phyloP scores from a whole-genome alignment of 495 filamentous ascomycete species.

The Xylaria venustula region DNA sequence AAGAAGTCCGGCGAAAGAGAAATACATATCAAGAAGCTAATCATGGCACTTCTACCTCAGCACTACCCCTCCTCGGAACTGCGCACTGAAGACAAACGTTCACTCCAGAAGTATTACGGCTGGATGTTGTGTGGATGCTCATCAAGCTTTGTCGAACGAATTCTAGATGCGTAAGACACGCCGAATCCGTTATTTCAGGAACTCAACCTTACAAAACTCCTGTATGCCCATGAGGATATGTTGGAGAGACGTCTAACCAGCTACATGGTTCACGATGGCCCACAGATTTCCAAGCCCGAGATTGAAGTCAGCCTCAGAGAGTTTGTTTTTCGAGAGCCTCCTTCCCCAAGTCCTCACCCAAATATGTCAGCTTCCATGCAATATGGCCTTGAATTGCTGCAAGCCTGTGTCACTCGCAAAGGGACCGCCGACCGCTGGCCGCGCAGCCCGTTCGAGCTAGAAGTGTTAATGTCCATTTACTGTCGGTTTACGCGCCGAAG shows the following conservation, averaged over 20 bases:
- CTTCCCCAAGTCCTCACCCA: constrained; percentile 2
- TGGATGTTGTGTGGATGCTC: constrained; percentile 21
- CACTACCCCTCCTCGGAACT: constrained; percentile 19
- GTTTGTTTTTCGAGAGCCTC: constrained; percentile 10
- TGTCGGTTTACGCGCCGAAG: constrained; percentile 6
- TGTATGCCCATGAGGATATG: constrained; percentile 14
- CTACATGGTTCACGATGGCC: constrained; percentile 14
- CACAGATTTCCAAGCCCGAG: constrained; percentile 5
- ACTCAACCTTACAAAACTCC: background rate
- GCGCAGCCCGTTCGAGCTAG: constrained; percentile 4
- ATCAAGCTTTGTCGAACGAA: constrained; percentile 11
- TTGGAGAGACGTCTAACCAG: constrained; percentile 13
- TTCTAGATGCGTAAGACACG: constrained; percentile 20
- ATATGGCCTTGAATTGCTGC: constrained; percentile 15
- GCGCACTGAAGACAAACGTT: constrained; percentile 21
- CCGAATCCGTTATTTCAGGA: constrained; percentile 20
- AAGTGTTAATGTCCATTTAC: constrained; percentile 15
- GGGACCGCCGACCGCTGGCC: constrained; percentile 15
- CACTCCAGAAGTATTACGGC: constrained; percentile 18
- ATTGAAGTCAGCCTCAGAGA: constrained; percentile 11
- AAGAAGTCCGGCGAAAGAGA: constrained; percentile 15
- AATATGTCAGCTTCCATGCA: constrained; percentile 18
- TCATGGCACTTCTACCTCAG: constrained; percentile 19
- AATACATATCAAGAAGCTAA: constrained; percentile 15
- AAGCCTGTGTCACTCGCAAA: constrained; percentile 7